Percentiles rank a stretch among this genome's conserved stretches.
Evolutionary conservation across 2,329 filamentous ascomycete species (phyloP).

Genomic region (Eutypa lata): DNA sequence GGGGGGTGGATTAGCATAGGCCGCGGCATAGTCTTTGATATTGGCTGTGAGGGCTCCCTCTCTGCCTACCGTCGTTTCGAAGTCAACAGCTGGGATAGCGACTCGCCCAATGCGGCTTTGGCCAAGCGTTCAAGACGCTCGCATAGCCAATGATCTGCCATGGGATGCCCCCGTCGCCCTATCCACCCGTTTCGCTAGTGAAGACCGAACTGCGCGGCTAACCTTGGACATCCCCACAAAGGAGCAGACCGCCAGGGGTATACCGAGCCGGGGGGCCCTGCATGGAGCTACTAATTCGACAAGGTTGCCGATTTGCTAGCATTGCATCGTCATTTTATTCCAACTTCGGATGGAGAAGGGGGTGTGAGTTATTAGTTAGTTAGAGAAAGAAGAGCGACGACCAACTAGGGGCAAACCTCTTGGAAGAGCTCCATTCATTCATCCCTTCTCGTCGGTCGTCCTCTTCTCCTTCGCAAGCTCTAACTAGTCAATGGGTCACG

Average conservation of each 20-base stretch:
- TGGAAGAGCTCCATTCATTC: slow-evolving; percentile 10
- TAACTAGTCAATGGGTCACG: slow-evolving; percentile 7
- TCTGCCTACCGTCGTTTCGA: slow-evolving; percentile 10
- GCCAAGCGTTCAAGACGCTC: slow-evolving; percentile 5
- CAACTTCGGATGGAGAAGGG: background rate
- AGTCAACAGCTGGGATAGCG: slow-evolving; percentile 8
- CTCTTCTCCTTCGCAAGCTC: background rate
- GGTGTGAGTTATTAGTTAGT: too few species aligned
- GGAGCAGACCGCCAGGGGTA: slow-evolving; percentile 8
- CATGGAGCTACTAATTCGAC: background rate
- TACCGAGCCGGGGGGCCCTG: slow-evolving; percentile 8
- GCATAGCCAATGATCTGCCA: slow-evolving; percentile 14
- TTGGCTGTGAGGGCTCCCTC: background rate
- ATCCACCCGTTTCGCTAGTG: slow-evolving; percentile 13
- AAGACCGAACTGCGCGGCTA: slow-evolving; percentile 6
- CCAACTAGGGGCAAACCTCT: too few species aligned
- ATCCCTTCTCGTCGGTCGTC: slow-evolving; percentile 2
- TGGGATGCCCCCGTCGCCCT: slow-evolving; percentile 1
- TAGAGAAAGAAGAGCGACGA: too few species aligned
- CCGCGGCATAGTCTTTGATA: background rate
- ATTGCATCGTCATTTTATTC: slow-evolving; percentile 1
- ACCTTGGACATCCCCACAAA: slow-evolving; percentile 10
- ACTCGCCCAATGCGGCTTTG: slow-evolving; percentile 4
- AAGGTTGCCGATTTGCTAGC: background rate
- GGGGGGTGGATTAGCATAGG: background rate